Evolutionary conservation across 257 asterid genomes (phyloP).

Genomic region (Nicotiana undulata): DNA sequence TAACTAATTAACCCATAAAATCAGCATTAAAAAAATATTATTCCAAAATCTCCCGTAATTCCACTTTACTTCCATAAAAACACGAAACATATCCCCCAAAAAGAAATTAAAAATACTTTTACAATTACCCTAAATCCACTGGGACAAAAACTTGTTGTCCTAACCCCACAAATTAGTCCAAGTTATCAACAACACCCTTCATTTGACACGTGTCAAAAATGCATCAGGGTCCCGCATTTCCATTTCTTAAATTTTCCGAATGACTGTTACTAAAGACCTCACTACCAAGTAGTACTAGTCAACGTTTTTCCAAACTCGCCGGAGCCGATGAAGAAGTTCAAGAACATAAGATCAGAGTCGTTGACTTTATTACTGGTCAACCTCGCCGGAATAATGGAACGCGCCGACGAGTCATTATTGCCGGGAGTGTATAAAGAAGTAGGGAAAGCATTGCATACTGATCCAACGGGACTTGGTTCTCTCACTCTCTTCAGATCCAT

Average conservation of each 20-base stretch:
- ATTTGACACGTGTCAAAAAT: neutral
- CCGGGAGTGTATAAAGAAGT: constrained; percentile 77
- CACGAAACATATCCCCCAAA: neutral
- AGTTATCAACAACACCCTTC: neutral
- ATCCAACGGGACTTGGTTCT: constrained; percentile 77
- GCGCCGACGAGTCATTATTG: constrained; percentile 65
- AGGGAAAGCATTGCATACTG: constrained; percentile 75
- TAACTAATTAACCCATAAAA: neutral
- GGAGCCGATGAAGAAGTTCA: constrained; percentile 8
- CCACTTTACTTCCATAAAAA: neutral
- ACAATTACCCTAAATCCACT: neutral
- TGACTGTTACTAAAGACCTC: neutral
- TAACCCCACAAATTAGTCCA: neutral
- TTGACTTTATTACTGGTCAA: constrained; percentile 52
- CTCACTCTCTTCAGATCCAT: constrained; percentile 68
- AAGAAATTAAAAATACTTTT: no score
- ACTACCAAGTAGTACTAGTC: no score
- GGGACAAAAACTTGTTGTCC: neutral
- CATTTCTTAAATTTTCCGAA: neutral
- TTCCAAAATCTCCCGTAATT: neutral
- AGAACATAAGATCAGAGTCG: constrained; percentile 38
- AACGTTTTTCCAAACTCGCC: neutral
- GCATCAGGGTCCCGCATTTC: neutral
- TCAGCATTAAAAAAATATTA: neutral
- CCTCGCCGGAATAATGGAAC: constrained; percentile 75